Conservation (phyloP, 164 flowering plant species). For the Saururus chinensis region DNA sequence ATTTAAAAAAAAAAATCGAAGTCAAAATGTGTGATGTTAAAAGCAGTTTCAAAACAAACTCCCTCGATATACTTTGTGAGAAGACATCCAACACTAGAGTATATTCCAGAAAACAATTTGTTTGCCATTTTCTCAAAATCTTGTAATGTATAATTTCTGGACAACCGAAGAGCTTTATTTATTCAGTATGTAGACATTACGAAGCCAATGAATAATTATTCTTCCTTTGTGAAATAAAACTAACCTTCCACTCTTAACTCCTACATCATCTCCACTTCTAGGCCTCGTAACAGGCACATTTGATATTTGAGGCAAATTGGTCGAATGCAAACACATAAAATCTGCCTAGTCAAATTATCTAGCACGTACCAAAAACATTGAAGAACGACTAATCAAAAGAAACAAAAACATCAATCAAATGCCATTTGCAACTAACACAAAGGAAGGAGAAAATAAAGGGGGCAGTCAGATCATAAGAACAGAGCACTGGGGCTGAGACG, state of each 20-base stretch:
- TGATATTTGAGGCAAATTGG: constrained; percentile 18
- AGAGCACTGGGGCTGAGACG: neutral
- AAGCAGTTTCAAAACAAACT: too few species aligned
- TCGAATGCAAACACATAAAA: constrained; percentile 29
- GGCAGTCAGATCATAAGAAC: too few species aligned
- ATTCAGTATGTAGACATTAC: neutral
- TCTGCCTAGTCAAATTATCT: too few species aligned
- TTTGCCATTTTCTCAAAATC: constrained; percentile 98
- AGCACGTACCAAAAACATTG: too few species aligned
- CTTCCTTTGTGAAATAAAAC: neutral
- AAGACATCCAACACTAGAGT: constrained; percentile 79
- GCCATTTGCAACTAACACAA: neutral
- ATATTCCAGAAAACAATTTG: constrained; percentile 91
- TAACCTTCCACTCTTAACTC: constrained; percentile 91
- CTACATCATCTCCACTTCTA: constrained; percentile 87
- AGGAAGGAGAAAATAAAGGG: too few species aligned
- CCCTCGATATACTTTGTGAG: constrained; percentile 73
- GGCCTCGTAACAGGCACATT: constrained; percentile 35
- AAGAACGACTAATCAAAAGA: too few species aligned
- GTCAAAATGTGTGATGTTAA: too few species aligned
- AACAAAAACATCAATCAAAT: too few species aligned
- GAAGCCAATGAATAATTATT: neutral
- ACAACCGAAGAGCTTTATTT: constrained; percentile 17
- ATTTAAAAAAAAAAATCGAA: too few species aligned
- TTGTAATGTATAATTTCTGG: constrained; percentile 90